These are phyloP conservation scores for Fusarium paranaense DNA, from an alignment of 2,329 filamentous ascomycete genomes.

Conservation along the genomic window DNA sequence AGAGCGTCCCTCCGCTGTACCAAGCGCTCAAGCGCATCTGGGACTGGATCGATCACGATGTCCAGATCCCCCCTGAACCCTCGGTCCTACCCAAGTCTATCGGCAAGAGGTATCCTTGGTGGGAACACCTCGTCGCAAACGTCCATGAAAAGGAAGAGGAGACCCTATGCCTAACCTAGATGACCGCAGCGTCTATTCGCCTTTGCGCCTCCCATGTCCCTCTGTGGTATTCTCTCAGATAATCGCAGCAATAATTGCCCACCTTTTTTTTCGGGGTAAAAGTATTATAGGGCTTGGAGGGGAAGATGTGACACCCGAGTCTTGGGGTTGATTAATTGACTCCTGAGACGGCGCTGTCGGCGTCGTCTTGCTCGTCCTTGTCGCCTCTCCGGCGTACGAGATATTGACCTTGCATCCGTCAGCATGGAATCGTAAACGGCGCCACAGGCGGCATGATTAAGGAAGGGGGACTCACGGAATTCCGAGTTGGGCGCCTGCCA, in stretches of 20 bases:
- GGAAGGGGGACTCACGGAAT: constrained; percentile 48
- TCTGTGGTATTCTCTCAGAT: constrained; percentile 28
- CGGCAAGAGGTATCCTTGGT: constrained; percentile 51
- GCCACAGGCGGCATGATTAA: not conserved
- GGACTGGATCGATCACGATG: constrained; percentile 49
- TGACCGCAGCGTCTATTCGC: constrained; percentile 30
- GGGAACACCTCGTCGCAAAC: constrained; percentile 53
- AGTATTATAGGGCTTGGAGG: constrained; percentile 27
- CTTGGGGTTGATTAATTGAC: constrained; percentile 30
- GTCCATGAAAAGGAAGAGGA: constrained; percentile 49
- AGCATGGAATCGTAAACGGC: constrained; percentile 28
- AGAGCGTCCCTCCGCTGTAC: constrained; percentile 57
- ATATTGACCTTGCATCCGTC: constrained; percentile 50
- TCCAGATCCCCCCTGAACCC: constrained; percentile 29
- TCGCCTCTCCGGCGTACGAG: constrained; percentile 49
- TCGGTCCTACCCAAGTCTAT: constrained; percentile 39
- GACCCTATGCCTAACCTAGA: constrained; percentile 54
- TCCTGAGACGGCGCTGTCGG: constrained; percentile 53
- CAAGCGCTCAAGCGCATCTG: constrained; percentile 49
- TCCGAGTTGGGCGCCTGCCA: constrained; percentile 54
- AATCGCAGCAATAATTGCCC: constrained; percentile 42
- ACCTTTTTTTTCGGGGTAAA: constrained; percentile 41
- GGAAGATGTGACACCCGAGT: constrained; percentile 18
- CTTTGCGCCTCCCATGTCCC: constrained; percentile 17
- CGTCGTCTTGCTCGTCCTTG: constrained; percentile 49